Evolutionary conservation across 768 basidiomycete species (phyloP).

Genomic region (Coprinopsis sp.): DNA sequence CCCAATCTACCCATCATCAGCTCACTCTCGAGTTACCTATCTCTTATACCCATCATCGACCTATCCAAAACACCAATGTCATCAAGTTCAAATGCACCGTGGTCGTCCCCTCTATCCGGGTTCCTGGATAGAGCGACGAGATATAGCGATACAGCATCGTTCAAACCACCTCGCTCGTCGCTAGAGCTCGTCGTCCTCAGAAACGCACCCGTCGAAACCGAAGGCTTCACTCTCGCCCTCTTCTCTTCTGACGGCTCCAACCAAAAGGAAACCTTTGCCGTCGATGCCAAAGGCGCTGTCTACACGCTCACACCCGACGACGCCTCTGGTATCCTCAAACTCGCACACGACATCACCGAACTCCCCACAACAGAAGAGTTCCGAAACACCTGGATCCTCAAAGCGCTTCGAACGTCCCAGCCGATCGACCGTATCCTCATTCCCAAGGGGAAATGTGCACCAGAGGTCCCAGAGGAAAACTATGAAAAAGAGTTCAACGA

Average conservation of each 20-base stretch:
- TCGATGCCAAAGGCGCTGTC: conserved; percentile 30
- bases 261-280: conserved; percentile 16
- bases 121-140: conserved; percentile 4
- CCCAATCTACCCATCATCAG: too few species aligned
- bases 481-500: conserved; percentile 19
- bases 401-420: conserved; percentile 24
- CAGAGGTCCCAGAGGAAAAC: conserved; percentile 2
- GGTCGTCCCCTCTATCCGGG: conserved; percentile 2
- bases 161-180: conserved; percentile 22
- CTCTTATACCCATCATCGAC: too few species aligned
- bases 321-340: conserved; percentile 21
- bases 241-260: conserved; percentile 16
- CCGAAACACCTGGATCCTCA: conserved; percentile 33
- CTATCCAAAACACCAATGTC: too few species aligned
- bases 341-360: conserved; percentile 17
- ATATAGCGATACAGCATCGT: conserved; percentile 19
- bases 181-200: conserved; percentile 29
- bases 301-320: conserved; percentile 22
- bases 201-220: conserved; percentile 28
- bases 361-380: conserved; percentile 26
- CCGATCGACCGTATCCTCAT: conserved; percentile 32
- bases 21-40: too few species aligned
- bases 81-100: too few species aligned
- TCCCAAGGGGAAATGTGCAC: conserved; percentile 6
- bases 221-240: conserved; percentile 33